phyloP scores from a whole-genome alignment of 768 basidiomycete species.

The Dioszegia hungarica region DNA sequence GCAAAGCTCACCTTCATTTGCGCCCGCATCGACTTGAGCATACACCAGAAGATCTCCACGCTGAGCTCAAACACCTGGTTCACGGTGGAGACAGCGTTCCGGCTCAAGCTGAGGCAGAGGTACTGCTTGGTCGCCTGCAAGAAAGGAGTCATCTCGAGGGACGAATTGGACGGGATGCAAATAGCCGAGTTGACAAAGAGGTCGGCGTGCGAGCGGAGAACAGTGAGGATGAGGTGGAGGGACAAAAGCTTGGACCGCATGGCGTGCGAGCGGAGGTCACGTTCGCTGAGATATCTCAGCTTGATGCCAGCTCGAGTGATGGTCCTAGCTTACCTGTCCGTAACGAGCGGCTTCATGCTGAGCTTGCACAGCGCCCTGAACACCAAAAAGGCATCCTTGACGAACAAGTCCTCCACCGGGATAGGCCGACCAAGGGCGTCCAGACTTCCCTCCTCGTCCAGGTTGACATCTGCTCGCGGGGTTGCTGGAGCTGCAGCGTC shows the following conservation, averaged over 20 bases:
- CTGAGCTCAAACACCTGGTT: conserved; percentile 96
- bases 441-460: conserved; percentile 31
- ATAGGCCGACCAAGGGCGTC: conserved; percentile 53
- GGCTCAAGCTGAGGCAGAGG: conserved; percentile 81
- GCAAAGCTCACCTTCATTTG: conserved; percentile 91
- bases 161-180: conserved; percentile 87
- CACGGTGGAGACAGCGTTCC: conserved; percentile 92
- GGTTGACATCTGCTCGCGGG: conserved; percentile 11
- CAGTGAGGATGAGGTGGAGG: conserved; percentile 84
- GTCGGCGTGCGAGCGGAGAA: conserved; percentile 84
- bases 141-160: conserved; percentile 80
- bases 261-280: conserved; percentile 90
- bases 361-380: conserved; percentile 95
- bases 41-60: conserved; percentile 97
- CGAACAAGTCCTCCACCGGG: conserved; percentile 77
- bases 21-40: conserved; percentile 86
- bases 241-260: conserved; percentile 96
- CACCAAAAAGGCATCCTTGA: conserved; percentile 97
- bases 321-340: conserved; percentile 73
- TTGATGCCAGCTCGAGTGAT: neutral
- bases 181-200: conserved; percentile 81
- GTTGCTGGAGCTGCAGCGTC: neutral
- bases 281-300: conserved; percentile 62
- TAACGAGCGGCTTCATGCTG: conserved; percentile 93
- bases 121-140: conserved; percentile 94